These are phyloP conservation scores for Ceratocystis diversiconidia DNA, from an alignment of 2,329 filamentous ascomycete species.

Conservation along the genomic window DNA sequence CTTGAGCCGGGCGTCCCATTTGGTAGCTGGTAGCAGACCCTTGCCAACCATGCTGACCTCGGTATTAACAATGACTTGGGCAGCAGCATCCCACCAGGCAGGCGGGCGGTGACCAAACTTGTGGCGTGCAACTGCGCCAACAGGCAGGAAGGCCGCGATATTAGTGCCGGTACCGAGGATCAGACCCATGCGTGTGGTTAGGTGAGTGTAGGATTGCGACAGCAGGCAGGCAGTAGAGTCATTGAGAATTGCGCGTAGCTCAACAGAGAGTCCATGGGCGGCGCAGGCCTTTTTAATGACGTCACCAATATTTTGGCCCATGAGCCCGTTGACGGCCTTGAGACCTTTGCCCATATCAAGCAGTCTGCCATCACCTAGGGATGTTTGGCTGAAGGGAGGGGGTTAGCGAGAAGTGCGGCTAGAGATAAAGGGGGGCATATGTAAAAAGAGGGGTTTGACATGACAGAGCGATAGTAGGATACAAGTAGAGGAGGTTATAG, in stretches of 20 bases:
- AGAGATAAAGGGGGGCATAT: background rate
- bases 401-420: conserved; percentile 21
- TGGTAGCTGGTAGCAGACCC: conserved; percentile 43
- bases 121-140: conserved; percentile 36
- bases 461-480: background rate
- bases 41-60: conserved; percentile 54
- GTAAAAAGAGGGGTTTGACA: too few species aligned
- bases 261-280: conserved; percentile 36
- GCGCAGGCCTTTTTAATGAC: conserved; percentile 42
- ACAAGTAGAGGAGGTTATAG: background rate
- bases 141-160: conserved; percentile 49
- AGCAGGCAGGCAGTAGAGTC: conserved; percentile 53
- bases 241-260: conserved; percentile 49
- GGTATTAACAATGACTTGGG: conserved; percentile 52
- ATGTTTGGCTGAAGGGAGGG: conserved; percentile 40
- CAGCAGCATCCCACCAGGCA: conserved; percentile 43
- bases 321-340: conserved; percentile 40
- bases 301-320: conserved; percentile 46
- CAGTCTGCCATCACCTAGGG: conserved; percentile 43
- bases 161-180: conserved; percentile 56
- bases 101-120: conserved; percentile 44
- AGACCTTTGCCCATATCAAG: conserved; percentile 54
- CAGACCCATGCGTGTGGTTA: conserved; percentile 46
- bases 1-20: conserved; percentile 44
- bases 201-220: conserved; percentile 46